Percentiles rank a stretch among this genome's conserved stretches.
phyloP scores from a whole-genome alignment of 495 filamentous ascomycete species.

The Alectoria sarmentosa region DNA sequence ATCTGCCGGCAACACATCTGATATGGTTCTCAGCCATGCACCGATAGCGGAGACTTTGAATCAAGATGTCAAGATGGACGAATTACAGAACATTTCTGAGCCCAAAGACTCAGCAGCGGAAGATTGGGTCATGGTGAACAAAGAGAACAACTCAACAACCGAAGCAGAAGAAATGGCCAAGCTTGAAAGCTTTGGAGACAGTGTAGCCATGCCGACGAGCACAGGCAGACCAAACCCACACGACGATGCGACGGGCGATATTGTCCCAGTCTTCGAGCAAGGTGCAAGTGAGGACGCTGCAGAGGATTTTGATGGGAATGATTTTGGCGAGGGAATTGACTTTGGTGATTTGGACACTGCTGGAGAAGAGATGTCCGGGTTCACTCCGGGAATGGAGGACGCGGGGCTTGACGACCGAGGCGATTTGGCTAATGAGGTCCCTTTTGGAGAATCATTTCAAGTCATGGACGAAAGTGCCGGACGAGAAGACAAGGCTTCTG shows the following conservation, averaged over 20 bases:
- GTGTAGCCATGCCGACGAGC: slow-evolving; percentile 15
- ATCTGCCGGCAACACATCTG: slow-evolving; percentile 6
- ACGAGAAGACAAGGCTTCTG: slow-evolving; percentile 1
- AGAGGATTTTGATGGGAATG: slow-evolving; percentile 36
- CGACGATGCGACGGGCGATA: slow-evolving; percentile 29
- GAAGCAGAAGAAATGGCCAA: slow-evolving; percentile 18
- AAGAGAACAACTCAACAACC: slow-evolving; percentile 32
- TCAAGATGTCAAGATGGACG: slow-evolving; percentile 5
- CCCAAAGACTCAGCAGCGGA: slow-evolving; percentile 36
- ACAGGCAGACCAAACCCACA: slow-evolving; percentile 21
- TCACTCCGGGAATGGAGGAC: slow-evolving; percentile 45
- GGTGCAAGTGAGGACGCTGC: slow-evolving; percentile 22
- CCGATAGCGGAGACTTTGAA: slow-evolving; percentile 2
- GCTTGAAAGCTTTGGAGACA: slow-evolving; percentile 20
- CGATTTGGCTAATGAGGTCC: slow-evolving; percentile 48
- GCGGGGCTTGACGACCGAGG: slow-evolving; percentile 36
- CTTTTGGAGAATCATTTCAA: slow-evolving; percentile 58
- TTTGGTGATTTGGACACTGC: slow-evolving; percentile 55
- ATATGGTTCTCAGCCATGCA: neutral
- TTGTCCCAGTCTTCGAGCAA: slow-evolving; percentile 28
- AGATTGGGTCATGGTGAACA: slow-evolving; percentile 56
- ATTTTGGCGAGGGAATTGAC: slow-evolving; percentile 39
- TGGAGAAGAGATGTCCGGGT: slow-evolving; percentile 56
- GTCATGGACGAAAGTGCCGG: slow-evolving; percentile 39
- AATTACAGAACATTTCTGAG: slow-evolving; percentile 4